Evolutionary conservation across 495 filamentous ascomycete species (phyloP), one percentile per base, ranked within the genome.

Genomic region (Xylaria grammica): DNA sequence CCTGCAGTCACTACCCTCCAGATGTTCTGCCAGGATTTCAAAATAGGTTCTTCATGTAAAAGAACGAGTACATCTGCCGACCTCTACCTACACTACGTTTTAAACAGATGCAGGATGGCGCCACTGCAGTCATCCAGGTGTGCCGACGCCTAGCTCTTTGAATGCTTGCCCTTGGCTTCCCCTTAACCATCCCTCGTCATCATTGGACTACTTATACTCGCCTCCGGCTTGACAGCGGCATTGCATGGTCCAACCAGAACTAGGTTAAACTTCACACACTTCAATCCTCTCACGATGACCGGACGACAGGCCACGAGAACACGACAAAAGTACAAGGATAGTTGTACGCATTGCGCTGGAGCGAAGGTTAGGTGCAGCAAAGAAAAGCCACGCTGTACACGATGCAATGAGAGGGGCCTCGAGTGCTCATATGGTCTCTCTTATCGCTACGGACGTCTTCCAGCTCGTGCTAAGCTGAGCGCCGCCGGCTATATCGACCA

Each of bases 301-400:
- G 63, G 63, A 24, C 54, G 63, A 60, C 63, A 65, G 46, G 55
- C 63, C 27, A 65, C 63, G 19, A 59, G 63, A 60, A 65, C 63
- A 38, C 63, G 63, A 48, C 63, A 65, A 44, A 65, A 65, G 49
- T 65, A 65, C 63, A 65, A 65, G 55, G 63, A 65, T 48, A 65
- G 63, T 46, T 65, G 63, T 44, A 65, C 63, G 13, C 63, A 59
- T 44, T 65, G 63, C 48, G 63, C 63, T 29, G 56, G 63, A 13
- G 63, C 63, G 13, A 65, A 65, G 55, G 63, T 65, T 22, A 59
- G 56, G 40, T 65, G 63, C 22, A 65, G 55, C 50, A 65, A 65
- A 44, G 63, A 65, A 57, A 65, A 65, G 38, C 63, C 63, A 20
- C 45, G 54, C 20, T 65, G 63, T 65, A 42, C 54, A 13, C 52